phyloP scores from a whole-genome alignment of 2,329 filamentous ascomycete genomes.

The Arthrobotrys sphaeroides region DNA sequence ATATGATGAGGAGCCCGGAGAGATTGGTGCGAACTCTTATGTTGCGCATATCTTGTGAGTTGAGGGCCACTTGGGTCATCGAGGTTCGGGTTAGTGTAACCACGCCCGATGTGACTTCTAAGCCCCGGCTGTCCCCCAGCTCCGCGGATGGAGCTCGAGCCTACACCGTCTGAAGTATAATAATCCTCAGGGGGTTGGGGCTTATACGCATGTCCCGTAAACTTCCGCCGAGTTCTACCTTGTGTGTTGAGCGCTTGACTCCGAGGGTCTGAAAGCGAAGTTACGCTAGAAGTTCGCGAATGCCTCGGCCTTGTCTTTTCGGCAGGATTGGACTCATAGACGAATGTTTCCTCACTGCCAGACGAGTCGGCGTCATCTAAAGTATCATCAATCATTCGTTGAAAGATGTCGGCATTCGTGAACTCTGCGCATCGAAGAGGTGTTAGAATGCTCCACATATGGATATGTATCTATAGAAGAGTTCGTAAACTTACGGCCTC shows the following conservation, averaged over 20 bases:
- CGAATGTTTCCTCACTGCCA: slow-evolving; percentile 97
- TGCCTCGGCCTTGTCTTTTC: slow-evolving; percentile 74
- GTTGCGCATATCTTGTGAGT: slow-evolving; percentile 45
- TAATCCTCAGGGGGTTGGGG: slow-evolving; percentile 36
- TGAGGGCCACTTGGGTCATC: slow-evolving; percentile 14
- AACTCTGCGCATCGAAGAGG: slow-evolving; percentile 69
- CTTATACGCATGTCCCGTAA: slow-evolving; percentile 48
- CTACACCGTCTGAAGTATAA: slow-evolving; percentile 43
- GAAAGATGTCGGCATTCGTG: slow-evolving; percentile 97
- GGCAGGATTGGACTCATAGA: slow-evolving; percentile 97
- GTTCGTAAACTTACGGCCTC: slow-evolving; percentile 54
- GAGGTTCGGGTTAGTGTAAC: slow-evolving; percentile 35
- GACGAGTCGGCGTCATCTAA: slow-evolving; percentile 96
- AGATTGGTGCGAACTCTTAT: slow-evolving; percentile 55
- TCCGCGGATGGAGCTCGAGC: slow-evolving; percentile 28
- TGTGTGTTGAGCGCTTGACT: slow-evolving; percentile 45
- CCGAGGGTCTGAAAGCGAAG: slow-evolving; percentile 70
- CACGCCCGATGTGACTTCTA: slow-evolving; percentile 46
- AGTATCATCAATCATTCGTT: slow-evolving; percentile 93
- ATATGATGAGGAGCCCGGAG: slow-evolving; percentile 47
- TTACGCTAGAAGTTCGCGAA: slow-evolving; percentile 92
- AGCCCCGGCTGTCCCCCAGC: slow-evolving; percentile 27
- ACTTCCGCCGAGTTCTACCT: slow-evolving; percentile 52
- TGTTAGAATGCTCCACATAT: no score
- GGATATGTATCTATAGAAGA: slow-evolving; percentile 41